Evolutionary conservation across 345 rosid genomes (phyloP).

Genomic region (Corymbia maculata): DNA sequence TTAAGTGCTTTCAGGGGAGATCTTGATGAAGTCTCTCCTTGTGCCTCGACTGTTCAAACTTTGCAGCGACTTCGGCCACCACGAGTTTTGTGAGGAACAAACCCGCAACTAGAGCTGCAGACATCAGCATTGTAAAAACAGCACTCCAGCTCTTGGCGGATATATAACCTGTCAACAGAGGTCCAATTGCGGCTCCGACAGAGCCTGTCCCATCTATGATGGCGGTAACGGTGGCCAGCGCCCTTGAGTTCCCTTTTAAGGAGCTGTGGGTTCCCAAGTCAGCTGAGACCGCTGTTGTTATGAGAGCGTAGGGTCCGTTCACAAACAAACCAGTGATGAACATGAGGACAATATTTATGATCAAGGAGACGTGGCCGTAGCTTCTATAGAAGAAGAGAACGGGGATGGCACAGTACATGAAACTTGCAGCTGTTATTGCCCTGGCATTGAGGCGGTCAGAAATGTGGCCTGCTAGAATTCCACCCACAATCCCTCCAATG

Average conservation of each 20-base stretch:
- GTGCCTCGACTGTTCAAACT: conserved; percentile 43
- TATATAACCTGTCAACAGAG: conserved; percentile 78
- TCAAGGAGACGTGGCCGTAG: conserved; percentile 70
- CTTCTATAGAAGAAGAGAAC: conserved; percentile 73
- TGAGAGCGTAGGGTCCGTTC: conserved; percentile 89
- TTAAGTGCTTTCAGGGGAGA: neutral
- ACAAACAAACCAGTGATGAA: conserved; percentile 83
- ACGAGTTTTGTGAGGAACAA: conserved; percentile 70
- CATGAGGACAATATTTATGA: conserved; percentile 55
- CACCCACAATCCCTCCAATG: conserved; percentile 92
- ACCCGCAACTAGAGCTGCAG: conserved; percentile 73
- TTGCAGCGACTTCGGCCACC: conserved; percentile 64
- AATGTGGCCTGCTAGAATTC: conserved; percentile 89
- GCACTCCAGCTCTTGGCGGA: conserved; percentile 80
- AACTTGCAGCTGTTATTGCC: conserved; percentile 90
- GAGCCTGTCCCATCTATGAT: conserved; percentile 98
- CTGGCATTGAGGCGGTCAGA: conserved; percentile 75
- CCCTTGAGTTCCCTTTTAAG: conserved; percentile 75
- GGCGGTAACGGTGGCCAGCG: conserved; percentile 94
- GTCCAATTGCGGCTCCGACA: conserved; percentile 96
- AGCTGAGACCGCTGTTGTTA: conserved; percentile 94
- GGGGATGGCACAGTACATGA: conserved; percentile 89
- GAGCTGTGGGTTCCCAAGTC: conserved; percentile 96
- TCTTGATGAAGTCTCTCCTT: conserved; percentile 4
- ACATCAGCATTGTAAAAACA: conserved; percentile 93